Base-by-base conservation (phyloP, 108 stramenopile species). In the Bacterosira constricta region DNA sequence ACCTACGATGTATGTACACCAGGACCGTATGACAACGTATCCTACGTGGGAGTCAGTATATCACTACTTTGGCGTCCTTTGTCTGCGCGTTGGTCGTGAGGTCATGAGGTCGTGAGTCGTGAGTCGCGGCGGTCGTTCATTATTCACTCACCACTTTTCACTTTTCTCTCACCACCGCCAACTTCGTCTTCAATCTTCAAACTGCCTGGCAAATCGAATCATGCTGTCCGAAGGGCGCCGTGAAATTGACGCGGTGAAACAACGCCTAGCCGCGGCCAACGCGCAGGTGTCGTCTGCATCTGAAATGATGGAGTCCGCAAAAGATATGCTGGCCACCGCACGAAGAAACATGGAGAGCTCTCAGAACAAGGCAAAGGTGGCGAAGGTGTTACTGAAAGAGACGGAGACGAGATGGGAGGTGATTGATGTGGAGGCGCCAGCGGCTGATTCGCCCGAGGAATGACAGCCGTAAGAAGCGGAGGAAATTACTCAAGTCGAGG, bases 391-490 rank as follows among this genome's bases (percentile, higher is more conserved):
- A 25, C 0, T 34, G 56, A 57, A 34, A 2, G 56, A 57, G 56
- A 27, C 56, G 31, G 56, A 57, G 31, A 27, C 0, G 56, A 57
- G 56, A 13, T 57, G 56, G 56, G 31, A 34, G 31, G 56, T 34
- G 2, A 34, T 57, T 9, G 56, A 49, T 1, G 18, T 18, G 46
- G 5, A 7, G 9, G 47, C 1, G 8, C 9, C 6, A 0, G 2
- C 2, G 47, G 8, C 11, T 7, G 0, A 18, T 18, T 20, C 46
- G 1, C 1, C 46, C 21, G 25, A 4, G 44, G 44, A 15, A 3
- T 45, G 44, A 23, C 18, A 18, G 46, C 5, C 5, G 38, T 9
- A 39, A 39, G n/a, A 47, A 47, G 46, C 46, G 46, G 46, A 47
- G 46, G 46, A 47, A 47, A 47, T 39, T 17, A 5, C 42, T 17